Base-by-base conservation (phyloP, 2,329 filamentous ascomycete genomes). In the Cladosporium sp. region DNA sequence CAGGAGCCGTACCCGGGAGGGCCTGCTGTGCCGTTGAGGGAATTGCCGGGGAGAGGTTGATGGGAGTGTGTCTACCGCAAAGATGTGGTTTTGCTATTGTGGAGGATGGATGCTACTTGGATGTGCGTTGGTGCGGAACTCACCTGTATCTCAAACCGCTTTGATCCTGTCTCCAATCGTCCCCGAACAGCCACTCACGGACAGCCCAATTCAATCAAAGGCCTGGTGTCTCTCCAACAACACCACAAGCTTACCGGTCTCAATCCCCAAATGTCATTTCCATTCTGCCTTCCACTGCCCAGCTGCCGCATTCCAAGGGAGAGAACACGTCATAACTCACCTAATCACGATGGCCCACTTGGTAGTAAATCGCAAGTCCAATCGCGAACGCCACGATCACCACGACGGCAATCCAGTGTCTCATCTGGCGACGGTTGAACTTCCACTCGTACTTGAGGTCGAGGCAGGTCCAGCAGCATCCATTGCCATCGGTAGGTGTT, bases 21-120 rank as follows among this genome's bases (percentile, higher is more conserved):
- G 3, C 13, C 30, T 63, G 60, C 60, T 28, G 53, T 63, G 48
- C 60, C 60, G n/a, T 43, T 63, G 32, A 54, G 23, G 25, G 23
- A 32, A 4, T 30, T 63, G 25, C 60, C 46, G 7, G 39, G 51
- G 18, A 26, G 51, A n/a, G 8, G 5, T 28, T 53, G 49, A 53
- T 30, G 14, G 10, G n/a, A 21, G 8, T 21, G 2, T 4, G 21
- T 23, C 7, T 46, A 8, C 39, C 8, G 8, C n/a, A 46, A n/a
- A 46, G n/a, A n/a, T 2, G n/a, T 21, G 18, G 36, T n/a, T 18
- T n/a, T n/a, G 36, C 36, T 2, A 43, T 43, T n/a, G 36, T 43
- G 18, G 36, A 43, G 5, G 34, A 39, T n/a, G 18, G 5, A n/a
- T n/a, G 32, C 11, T 43, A n/a, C 18, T 43, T 43, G 36, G 18